Evolutionary conservation across 1,284 basidiomycete species (phyloP).

Genomic region (Ustilago curta): DNA sequence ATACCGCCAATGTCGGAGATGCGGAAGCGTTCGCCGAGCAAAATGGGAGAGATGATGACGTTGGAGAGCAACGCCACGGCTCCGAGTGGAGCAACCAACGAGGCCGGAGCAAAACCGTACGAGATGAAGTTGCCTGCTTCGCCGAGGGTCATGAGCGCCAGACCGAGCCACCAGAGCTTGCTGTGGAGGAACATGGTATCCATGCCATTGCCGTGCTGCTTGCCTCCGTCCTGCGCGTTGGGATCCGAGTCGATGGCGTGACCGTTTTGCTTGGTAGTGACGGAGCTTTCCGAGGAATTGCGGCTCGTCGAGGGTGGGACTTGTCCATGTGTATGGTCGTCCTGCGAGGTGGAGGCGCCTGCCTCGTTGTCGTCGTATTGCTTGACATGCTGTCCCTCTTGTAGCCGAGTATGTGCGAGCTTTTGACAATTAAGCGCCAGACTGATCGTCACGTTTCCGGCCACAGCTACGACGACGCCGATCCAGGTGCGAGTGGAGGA

Average conservation of each 20-base stretch:
- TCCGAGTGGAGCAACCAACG: conserved; percentile 92
- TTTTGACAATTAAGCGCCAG: conserved; percentile 84
- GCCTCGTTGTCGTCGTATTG: conserved; percentile 49
- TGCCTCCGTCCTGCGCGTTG: background rate
- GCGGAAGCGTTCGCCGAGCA: conserved; percentile 72
- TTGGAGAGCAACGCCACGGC: conserved; percentile 88
- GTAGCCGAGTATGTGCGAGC: conserved; percentile 83
- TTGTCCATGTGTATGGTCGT: background rate
- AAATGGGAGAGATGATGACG: conserved; percentile 89
- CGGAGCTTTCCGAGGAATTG: background rate
- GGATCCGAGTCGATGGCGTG: background rate
- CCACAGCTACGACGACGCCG: conserved; percentile 85
- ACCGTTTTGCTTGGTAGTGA: conserved; percentile 3
- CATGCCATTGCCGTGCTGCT: conserved; percentile 28
- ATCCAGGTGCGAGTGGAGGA: conserved; percentile 70
- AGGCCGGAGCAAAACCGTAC: conserved; percentile 89
- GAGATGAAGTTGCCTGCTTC: conserved; percentile 87
- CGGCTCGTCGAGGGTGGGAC: background rate
- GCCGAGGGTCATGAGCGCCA: conserved; percentile 88
- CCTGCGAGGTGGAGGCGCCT: background rate
- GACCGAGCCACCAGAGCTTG: conserved; percentile 91
- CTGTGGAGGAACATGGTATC: conserved; percentile 59
- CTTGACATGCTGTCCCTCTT: conserved; percentile 24
- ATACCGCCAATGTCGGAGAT: conserved; percentile 85
- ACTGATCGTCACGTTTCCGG: conserved; percentile 88